Conservation (phyloP, 108 stramenopile genomes). For the Fragilariopsis cylindrus region DNA sequence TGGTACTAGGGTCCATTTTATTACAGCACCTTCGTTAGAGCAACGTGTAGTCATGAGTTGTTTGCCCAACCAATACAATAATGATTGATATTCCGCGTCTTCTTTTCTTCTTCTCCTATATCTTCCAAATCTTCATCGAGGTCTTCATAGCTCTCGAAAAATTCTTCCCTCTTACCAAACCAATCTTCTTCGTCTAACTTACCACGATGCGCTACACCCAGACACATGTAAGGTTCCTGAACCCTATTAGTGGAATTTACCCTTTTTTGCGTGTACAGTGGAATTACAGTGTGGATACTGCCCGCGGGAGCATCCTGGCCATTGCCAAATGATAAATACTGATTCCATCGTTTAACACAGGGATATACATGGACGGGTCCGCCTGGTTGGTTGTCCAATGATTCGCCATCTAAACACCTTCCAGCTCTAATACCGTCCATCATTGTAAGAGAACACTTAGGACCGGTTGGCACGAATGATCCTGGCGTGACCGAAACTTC, state of each 20-base stretch:
- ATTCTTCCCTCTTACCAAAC: constrained; percentile 32
- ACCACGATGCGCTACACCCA: constrained; percentile 73
- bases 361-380: constrained; percentile 74
- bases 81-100: constrained; percentile 39
- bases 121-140: constrained; percentile 15
- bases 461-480: constrained; percentile 64
- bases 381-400: constrained; percentile 57
- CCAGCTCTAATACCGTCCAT: constrained; percentile 76
- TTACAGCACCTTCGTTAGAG: constrained; percentile 70
- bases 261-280: constrained; percentile 52
- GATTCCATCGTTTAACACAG: constrained; percentile 81
- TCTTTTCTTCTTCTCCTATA: constrained; percentile 35
- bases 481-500: constrained; percentile 67
- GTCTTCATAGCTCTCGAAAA: constrained; percentile 27
- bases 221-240: constrained; percentile 66
- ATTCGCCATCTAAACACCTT: constrained; percentile 79
- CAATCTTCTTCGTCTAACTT: constrained; percentile 66
- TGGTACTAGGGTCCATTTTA: constrained; percentile 80
- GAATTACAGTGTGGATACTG: constrained; percentile 65
- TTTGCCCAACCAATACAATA: constrained; percentile 57
- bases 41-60: constrained; percentile 74
- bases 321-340: constrained; percentile 86
- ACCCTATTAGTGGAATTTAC: constrained; percentile 26
- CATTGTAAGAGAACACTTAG: constrained; percentile 71
- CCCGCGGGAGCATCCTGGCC: constrained; percentile 62